Percentiles rank a stretch among this genome's conserved stretches.
phyloP scores from a whole-genome alignment of 148 eudicot genomes.

The Heliamphora exappendiculata region DNA sequence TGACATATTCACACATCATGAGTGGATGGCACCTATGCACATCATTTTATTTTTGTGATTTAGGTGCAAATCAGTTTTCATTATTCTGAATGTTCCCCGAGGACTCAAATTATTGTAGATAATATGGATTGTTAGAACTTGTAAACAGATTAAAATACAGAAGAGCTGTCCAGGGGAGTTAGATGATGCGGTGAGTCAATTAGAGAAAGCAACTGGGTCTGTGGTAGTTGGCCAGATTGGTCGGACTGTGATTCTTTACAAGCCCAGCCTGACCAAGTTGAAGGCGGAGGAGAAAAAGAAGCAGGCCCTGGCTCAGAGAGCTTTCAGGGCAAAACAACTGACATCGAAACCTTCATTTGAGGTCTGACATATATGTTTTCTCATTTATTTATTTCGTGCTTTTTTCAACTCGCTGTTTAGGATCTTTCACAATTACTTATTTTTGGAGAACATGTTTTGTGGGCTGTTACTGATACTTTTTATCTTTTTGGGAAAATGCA shows the following conservation, averaged over 20 bases:
- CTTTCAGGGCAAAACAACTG: constrained; percentile 30
- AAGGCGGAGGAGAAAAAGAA: constrained; percentile 82
- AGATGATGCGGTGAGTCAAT: constrained; percentile 57
- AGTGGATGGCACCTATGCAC: neutral
- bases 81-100: neutral
- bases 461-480: neutral
- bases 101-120: neutral
- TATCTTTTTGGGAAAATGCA: constrained; percentile 17
- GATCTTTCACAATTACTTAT: too few species aligned
- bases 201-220: constrained; percentile 67
- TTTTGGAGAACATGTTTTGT: neutral
- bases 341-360: constrained; percentile 24
- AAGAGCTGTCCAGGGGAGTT: constrained; percentile 63
- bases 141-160: constrained; percentile 73
- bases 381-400: neutral
- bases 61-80: neutral
- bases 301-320: constrained; percentile 38
- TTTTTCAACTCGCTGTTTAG: neutral
- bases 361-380: constrained; percentile 22
- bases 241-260: constrained; percentile 81
- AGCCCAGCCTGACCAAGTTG: constrained; percentile 74
- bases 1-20: neutral
- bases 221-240: constrained; percentile 75
- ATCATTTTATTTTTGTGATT: neutral
- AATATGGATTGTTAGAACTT: neutral